A percentile compares a stretch with the other conserved stretches of the same genome.
These are phyloP conservation scores for Pestalotiopsis sp. DNA, from an alignment of 2,329 filamentous ascomycete genomes.

Conservation along the genomic window DNA sequence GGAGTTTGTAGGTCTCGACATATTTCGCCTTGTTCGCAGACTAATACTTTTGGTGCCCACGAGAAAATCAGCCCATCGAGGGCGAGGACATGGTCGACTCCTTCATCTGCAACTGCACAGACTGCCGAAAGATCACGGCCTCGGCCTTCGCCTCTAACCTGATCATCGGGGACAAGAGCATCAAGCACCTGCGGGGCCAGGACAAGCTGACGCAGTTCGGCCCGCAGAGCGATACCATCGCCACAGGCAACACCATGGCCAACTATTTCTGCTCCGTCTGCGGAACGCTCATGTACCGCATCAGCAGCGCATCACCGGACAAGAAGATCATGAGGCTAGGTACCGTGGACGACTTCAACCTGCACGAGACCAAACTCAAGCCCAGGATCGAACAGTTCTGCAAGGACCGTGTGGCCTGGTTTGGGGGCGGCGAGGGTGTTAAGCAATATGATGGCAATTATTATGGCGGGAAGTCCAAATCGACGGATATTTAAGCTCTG, in stretches of 20 bases:
- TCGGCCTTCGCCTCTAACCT: constrained; percentile 67
- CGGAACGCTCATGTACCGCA: constrained; percentile 63
- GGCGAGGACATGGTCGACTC: constrained; percentile 47
- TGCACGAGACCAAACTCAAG: constrained; percentile 59
- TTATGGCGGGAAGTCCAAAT: background rate
- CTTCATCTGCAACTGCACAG: constrained; percentile 63
- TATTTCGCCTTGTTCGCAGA: background rate
- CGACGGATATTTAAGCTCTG: background rate
- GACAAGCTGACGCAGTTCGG: constrained; percentile 50
- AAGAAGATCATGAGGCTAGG: constrained; percentile 56
- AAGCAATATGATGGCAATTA: background rate
- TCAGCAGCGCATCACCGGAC: constrained; percentile 45
- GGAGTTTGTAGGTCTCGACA: constrained; percentile 45
- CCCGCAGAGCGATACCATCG: constrained; percentile 48
- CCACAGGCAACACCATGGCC: constrained; percentile 53
- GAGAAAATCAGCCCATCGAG: constrained; percentile 40
- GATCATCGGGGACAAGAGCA: constrained; percentile 43
- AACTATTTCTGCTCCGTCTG: constrained; percentile 65
- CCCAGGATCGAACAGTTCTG: constrained; percentile 46
- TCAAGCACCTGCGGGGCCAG: constrained; percentile 53
- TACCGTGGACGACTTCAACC: constrained; percentile 62
- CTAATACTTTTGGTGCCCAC: background rate
- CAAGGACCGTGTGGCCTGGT: constrained; percentile 1
- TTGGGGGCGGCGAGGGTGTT: background rate
- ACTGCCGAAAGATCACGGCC: constrained; percentile 65